These are phyloP conservation scores for Veloboletus limbatus DNA, from an alignment of 1,284 basidiomycete species.

Conservation along the genomic window DNA sequence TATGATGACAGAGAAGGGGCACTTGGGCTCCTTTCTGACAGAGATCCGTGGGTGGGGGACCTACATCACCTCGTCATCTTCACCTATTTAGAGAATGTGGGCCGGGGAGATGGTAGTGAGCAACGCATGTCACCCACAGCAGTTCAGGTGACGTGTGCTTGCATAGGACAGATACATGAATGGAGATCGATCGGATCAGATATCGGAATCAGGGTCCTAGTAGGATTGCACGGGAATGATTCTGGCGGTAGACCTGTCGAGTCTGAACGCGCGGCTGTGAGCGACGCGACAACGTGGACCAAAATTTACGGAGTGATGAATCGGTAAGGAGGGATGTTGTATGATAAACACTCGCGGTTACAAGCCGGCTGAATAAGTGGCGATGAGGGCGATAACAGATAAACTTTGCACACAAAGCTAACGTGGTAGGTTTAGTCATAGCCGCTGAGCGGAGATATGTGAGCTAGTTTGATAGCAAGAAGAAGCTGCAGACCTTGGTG, in stretches of 20 bases:
- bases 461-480: too few relatives aligned
- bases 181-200: constrained; percentile 24
- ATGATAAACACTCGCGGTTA: too few relatives aligned
- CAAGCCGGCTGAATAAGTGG: not conserved
- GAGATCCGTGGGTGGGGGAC: constrained; percentile 18
- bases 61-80: constrained; percentile 24
- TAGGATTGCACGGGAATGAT: not conserved
- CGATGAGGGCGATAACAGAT: constrained; percentile 5
- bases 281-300: not conserved
- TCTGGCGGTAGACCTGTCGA: not conserved
- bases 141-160: constrained; percentile 10
- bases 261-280: not conserved
- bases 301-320: not conserved
- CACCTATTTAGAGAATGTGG: constrained; percentile 8
- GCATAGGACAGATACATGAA: constrained; percentile 8
- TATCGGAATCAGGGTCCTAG: constrained; percentile 7
- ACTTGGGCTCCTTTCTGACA: constrained; percentile 1
- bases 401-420: too few relatives aligned
- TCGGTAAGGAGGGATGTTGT: not conserved
- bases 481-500: too few relatives aligned
- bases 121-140: not conserved
- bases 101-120: constrained; percentile 5
- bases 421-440: too few relatives aligned
- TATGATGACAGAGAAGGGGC: not conserved
- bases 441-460: too few relatives aligned